These are phyloP conservation scores for Medicago lupulina DNA, from an alignment of 306 rosid genomes.

Conservation along the genomic window DNA sequence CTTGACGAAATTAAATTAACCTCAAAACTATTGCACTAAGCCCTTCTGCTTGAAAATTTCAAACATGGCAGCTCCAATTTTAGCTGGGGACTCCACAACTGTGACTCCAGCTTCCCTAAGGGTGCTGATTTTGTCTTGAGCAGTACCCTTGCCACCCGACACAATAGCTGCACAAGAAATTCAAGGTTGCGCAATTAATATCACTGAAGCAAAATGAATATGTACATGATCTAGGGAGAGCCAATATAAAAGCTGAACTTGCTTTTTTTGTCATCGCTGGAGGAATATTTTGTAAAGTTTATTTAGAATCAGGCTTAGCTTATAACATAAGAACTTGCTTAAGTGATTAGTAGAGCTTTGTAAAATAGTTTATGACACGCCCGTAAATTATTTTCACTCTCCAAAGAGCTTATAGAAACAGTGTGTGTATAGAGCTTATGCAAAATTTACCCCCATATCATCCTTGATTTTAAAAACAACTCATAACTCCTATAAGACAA, in stretches of 20 bases:
- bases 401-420: not conserved
- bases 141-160: conserved; percentile 99
- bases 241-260: not conserved
- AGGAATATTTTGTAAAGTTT: not conserved
- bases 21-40: conserved; percentile 59
- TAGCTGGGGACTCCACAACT: conserved; percentile 97
- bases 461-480: not conserved
- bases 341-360: not conserved
- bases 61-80: conserved; percentile 85
- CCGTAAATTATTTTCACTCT: not conserved
- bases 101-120: conserved; percentile 91
- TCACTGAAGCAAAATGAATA: conserved; percentile 8
- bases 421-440: not conserved
- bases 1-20: conserved; percentile 38
- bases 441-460: not conserved
- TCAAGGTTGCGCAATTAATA: conserved; percentile 10
- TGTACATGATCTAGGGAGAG: not conserved
- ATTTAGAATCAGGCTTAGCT: not conserved
- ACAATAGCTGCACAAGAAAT: conserved; percentile 85
- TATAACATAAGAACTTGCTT: not conserved
- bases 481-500: not conserved
- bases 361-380: not conserved
- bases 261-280: not conserved
- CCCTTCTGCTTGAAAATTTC: conserved; percentile 94
- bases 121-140: conserved; percentile 89